A percentile compares a stretch with the other conserved stretches of the same genome.
Evolutionary conservation across 1,139 yeast species (phyloP).

Genomic region (Suhomyces chickasaworum): DNA sequence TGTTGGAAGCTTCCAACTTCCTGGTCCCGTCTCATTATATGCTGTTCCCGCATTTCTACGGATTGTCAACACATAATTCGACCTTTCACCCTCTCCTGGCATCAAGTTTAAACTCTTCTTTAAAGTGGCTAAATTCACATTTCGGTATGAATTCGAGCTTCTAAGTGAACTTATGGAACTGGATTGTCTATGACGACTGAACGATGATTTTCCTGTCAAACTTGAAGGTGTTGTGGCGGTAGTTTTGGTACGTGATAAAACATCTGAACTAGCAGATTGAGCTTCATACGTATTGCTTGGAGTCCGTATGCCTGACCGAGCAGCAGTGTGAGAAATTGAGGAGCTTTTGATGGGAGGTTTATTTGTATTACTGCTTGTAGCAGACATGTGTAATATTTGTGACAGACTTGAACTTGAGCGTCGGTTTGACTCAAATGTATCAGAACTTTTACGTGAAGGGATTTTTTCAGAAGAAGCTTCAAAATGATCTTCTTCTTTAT

Average conservation of each 20-base stretch:
- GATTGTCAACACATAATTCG: constrained; percentile 56
- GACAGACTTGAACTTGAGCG: constrained; percentile 14
- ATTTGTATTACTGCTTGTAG: constrained; percentile 2
- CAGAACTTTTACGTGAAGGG: constrained; percentile 5
- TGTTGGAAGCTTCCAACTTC: constrained; percentile 64
- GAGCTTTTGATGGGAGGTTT: constrained; percentile 5
- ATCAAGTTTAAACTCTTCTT: constrained; percentile 40
- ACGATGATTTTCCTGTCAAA: constrained; percentile 3
- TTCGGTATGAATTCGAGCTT: constrained; percentile 37
- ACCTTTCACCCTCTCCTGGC: constrained; percentile 55
- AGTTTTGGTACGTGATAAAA: constrained; percentile 15
- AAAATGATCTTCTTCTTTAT: neutral
- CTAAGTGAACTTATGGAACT: constrained; percentile 42
- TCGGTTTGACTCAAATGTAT: constrained; percentile 11
- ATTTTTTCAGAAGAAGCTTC: neutral
- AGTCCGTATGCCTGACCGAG: constrained; percentile 11
- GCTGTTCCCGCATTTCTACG: constrained; percentile 57
- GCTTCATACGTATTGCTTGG: constrained; percentile 14
- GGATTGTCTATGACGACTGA: constrained; percentile 26
- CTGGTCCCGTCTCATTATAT: constrained; percentile 56
- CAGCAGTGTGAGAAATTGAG: constrained; percentile 10
- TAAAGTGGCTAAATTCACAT: constrained; percentile 42
- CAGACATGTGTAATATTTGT: constrained; percentile 9
- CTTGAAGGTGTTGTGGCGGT: constrained; percentile 10
- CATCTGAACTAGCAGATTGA: constrained; percentile 10